Conservation (phyloP, 352 stramenopile genomes). For the Phytopythium sindhum region DNA sequence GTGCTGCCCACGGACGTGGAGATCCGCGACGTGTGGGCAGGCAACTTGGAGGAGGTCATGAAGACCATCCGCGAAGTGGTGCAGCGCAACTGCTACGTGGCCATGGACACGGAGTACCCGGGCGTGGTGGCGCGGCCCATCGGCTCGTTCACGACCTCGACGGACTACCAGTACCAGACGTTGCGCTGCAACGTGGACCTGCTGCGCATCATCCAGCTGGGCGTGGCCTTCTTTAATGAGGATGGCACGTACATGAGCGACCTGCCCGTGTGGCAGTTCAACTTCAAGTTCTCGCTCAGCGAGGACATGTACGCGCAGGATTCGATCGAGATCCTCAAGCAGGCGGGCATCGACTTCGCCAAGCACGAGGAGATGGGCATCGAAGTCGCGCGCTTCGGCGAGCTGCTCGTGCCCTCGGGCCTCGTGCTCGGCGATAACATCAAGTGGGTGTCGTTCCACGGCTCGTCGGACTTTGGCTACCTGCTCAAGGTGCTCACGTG, state of each 20-base stretch:
- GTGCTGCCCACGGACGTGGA: conserved; percentile 81
- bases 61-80: conserved; percentile 94
- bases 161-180: conserved; percentile 98
- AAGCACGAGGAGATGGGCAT: conserved; percentile 96
- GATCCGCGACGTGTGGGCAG: conserved; percentile 93
- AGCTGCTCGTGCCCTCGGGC: conserved; percentile 97
- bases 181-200: conserved; percentile 99
- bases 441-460: conserved; percentile 99
- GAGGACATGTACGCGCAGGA: conserved; percentile 99
- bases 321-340: conserved; percentile 98
- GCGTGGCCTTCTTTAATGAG: conserved; percentile 96
- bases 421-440: conserved; percentile 98
- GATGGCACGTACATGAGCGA: conserved; percentile 93
- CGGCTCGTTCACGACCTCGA: conserved; percentile 92
- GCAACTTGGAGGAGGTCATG: conserved; percentile 95
- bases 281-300: conserved; percentile 98
- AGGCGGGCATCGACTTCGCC: conserved; percentile 97
- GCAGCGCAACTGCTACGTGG: conserved; percentile 96
- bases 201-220: conserved; percentile 98
- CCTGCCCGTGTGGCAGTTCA: conserved; percentile 99
- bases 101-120: conserved; percentile 99
- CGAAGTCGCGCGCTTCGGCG: conserved; percentile 95
- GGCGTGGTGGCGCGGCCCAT: conserved; percentile 98
- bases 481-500: conserved; percentile 96
- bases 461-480: conserved; percentile 99